phyloP scores from a whole-genome alignment of 2,329 filamentous ascomycete species.

The Epichloe aotearoae region DNA sequence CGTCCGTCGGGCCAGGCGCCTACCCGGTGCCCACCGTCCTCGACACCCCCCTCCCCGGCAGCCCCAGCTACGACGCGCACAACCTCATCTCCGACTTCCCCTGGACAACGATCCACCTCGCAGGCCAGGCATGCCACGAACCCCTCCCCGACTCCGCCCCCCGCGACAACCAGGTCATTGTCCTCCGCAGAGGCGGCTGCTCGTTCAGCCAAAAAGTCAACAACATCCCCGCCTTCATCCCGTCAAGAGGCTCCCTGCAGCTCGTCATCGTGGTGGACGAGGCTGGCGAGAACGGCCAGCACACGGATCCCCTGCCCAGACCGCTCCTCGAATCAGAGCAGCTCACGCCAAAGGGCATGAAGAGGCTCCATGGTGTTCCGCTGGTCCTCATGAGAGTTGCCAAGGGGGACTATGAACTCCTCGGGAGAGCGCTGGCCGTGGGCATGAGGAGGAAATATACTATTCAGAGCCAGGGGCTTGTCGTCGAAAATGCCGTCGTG shows the following conservation, averaged over 20 bases:
- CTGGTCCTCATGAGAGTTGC: constrained; percentile 75
- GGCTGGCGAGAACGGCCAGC: constrained; percentile 15
- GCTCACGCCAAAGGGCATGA: constrained; percentile 54
- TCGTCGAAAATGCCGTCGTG: constrained; percentile 68
- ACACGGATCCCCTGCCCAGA: constrained; percentile 24
- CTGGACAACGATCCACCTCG: constrained; percentile 61
- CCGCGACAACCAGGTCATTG: constrained; percentile 60
- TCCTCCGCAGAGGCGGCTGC: constrained; percentile 72
- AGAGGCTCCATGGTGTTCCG: constrained; percentile 58
- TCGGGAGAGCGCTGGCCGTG: constrained; percentile 51
- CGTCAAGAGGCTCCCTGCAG: constrained; percentile 49
- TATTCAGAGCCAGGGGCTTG: constrained; percentile 67
- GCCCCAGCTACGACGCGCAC: constrained; percentile 26
- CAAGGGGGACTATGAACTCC: constrained; percentile 42
- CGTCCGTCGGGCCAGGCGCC: constrained; percentile 43
- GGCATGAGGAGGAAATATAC: constrained; percentile 68
- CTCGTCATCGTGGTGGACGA: constrained; percentile 62
- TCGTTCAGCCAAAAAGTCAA: constrained; percentile 71
- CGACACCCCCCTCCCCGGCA: constrained; percentile 36
- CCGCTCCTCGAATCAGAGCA: constrained; percentile 70
- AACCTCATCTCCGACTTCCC: constrained; percentile 36
- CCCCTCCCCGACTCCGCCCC: constrained; percentile 36
- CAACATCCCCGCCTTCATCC: constrained; percentile 69
- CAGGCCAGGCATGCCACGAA: constrained; percentile 53
- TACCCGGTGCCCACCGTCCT: constrained; percentile 55